Conservation (phyloP, 805 yeast species). For the Metschnikowia noctiluminum region DNA sequence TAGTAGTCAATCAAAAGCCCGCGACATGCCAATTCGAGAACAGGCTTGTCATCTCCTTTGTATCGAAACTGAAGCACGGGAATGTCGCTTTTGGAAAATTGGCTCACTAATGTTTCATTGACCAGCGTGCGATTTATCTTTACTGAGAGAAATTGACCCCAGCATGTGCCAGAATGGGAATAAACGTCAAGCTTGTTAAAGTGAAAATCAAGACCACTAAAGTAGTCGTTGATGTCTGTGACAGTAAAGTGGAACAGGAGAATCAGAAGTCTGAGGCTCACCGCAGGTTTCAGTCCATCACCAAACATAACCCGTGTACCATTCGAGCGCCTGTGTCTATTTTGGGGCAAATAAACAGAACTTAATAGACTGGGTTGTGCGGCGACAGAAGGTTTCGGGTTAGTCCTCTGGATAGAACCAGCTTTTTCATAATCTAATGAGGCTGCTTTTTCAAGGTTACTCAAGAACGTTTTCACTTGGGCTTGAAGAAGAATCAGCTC, state of each 20-base stretch:
- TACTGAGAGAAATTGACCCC: constrained; percentile 23
- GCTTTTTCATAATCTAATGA: background rate
- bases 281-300: constrained; percentile 29
- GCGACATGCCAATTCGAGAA: constrained; percentile 42
- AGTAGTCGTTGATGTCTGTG: constrained; percentile 17
- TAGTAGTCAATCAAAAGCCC: constrained; percentile 54
- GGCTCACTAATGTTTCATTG: background rate
- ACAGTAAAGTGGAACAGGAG: constrained; percentile 20
- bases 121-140: constrained; percentile 10
- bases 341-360: constrained; percentile 11
- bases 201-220: constrained; percentile 25
- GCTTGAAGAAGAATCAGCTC: background rate
- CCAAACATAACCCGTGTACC: constrained; percentile 7
- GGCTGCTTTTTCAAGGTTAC: background rate
- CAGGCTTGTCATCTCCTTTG: constrained; percentile 27
- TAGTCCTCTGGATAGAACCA: no score
- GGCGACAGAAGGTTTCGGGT: background rate
- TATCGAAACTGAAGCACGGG: constrained; percentile 26
- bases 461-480: background rate
- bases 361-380: constrained; percentile 1
- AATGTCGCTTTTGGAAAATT: background rate
- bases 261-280: constrained; percentile 32
- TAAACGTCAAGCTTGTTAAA: constrained; percentile 19
- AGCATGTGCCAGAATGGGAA: constrained; percentile 16
- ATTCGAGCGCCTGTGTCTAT: constrained; percentile 11